Evolutionary conservation across 2,329 filamentous ascomycete genomes (phyloP).

Genomic region (Penicillium rolfsii): DNA sequence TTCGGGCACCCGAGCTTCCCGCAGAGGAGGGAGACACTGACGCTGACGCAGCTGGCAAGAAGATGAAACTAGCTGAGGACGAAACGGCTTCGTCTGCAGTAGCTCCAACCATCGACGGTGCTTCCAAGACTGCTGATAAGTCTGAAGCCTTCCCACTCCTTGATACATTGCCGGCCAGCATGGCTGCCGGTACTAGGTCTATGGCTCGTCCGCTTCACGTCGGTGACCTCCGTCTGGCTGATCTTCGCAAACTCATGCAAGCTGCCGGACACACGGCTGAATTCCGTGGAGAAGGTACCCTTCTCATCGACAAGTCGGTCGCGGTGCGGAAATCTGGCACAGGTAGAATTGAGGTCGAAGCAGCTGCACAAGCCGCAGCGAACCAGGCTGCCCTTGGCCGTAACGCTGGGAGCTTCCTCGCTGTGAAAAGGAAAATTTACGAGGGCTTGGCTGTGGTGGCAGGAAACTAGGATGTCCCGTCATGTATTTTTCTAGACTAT

Average conservation of each 20-base stretch:
- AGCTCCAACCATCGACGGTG: conserved; percentile 25
- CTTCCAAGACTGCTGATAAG: conserved; percentile 30
- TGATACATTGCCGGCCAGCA: conserved; percentile 61
- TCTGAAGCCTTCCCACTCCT: conserved; percentile 54
- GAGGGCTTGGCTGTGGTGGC: conserved; percentile 90
- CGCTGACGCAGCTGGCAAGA: conserved; percentile 52
- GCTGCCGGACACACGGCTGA: conserved; percentile 82
- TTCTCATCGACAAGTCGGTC: conserved; percentile 85
- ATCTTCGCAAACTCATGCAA: conserved; percentile 83
- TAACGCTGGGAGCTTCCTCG: conserved; percentile 73
- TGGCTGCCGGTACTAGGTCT: conserved; percentile 73
- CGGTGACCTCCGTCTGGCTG: conserved; percentile 85
- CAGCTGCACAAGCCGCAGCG: conserved; percentile 61
- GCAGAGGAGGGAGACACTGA: conserved; percentile 41
- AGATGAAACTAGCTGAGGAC: conserved; percentile 54
- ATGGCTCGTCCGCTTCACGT: conserved; percentile 89
- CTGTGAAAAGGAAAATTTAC: conserved; percentile 89
- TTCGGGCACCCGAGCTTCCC: conserved; percentile 55
- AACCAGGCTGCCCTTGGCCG: conserved; percentile 49
- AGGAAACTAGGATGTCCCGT: conserved; percentile 57
- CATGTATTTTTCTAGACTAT: conserved; percentile 24
- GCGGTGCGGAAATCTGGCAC: conserved; percentile 85
- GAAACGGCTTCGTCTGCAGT: conserved; percentile 43
- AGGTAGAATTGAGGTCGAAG: conserved; percentile 87
- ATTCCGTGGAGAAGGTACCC: conserved; percentile 87